Evolutionary conservation across 2,329 filamentous ascomycete species (phyloP).

Genomic region (Penicillium hesseltinei): DNA sequence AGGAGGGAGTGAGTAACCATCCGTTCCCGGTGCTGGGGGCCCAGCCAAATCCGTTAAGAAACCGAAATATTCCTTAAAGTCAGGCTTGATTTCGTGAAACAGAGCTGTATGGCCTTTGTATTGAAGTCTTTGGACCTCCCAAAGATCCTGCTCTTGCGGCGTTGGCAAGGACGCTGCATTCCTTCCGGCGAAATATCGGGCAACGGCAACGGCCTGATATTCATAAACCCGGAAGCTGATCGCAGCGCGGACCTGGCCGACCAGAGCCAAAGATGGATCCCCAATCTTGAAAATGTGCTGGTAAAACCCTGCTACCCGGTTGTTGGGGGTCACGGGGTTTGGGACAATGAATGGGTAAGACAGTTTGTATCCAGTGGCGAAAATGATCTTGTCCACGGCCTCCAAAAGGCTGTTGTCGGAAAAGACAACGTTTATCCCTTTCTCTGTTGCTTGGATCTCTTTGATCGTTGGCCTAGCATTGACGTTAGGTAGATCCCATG

Average conservation of each 20-base stretch:
- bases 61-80: slow-evolving; percentile 44
- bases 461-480: slow-evolving; percentile 18
- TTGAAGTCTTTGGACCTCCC: slow-evolving; percentile 26
- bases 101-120: slow-evolving; percentile 19
- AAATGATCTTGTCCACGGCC: slow-evolving; percentile 30
- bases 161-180: slow-evolving; percentile 22
- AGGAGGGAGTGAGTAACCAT: slow-evolving; percentile 35
- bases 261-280: slow-evolving; percentile 30
- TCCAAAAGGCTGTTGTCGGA: slow-evolving; percentile 18
- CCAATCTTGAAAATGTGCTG: slow-evolving; percentile 32
- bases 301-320: slow-evolving; percentile 29
- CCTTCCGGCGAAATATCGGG: slow-evolving; percentile 28
- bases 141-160: slow-evolving; percentile 23
- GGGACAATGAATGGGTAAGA: slow-evolving; percentile 31
- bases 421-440: slow-evolving; percentile 18
- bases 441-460: slow-evolving; percentile 4
- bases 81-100: slow-evolving; percentile 28
- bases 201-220: slow-evolving; percentile 32
- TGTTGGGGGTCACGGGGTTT: slow-evolving; percentile 24
- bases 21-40: slow-evolving; percentile 37
- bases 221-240: slow-evolving; percentile 34
- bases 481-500: slow-evolving; percentile 28
- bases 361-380: slow-evolving; percentile 32
- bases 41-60: slow-evolving; percentile 41
- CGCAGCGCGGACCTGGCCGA: slow-evolving; percentile 29